Percentiles rank a stretch among this genome's conserved stretches.
Conservation (phyloP, 1,284 basidiomycete species). For the Cutaneotrichosporon spelunceum region DNA sequence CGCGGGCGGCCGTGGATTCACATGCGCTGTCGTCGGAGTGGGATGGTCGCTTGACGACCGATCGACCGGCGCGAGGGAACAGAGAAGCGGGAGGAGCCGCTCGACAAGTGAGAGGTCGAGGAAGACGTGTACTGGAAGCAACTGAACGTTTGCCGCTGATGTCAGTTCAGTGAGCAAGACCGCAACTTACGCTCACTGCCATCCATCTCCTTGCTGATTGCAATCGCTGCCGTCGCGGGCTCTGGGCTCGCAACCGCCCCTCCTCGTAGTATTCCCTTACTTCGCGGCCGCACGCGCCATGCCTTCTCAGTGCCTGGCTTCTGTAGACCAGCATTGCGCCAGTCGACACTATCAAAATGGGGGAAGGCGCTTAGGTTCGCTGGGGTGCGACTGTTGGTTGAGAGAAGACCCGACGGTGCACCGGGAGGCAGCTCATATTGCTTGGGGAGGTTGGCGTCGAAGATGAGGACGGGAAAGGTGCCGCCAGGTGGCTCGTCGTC, state of each 20-base stretch:
- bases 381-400: conserved; percentile 8
- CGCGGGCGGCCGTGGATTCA: conserved; percentile 3
- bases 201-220: conserved; percentile 23
- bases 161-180: background rate
- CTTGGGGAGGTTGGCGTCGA: conserved; percentile 43
- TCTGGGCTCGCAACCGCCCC: conserved; percentile 16
- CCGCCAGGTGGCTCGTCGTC: conserved; percentile 39
- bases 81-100: conserved; percentile 45
- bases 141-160: conserved; percentile 30
- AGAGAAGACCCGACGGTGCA: conserved; percentile 20
- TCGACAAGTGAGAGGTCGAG: conserved; percentile 62
- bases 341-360: conserved; percentile 46
- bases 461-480: conserved; percentile 46
- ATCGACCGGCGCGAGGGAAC: conserved; percentile 36
- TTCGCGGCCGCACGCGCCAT: conserved; percentile 39
- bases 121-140: conserved; percentile 68
- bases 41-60: conserved; percentile 14
- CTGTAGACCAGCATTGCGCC: conserved; percentile 42
- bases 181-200: conserved; percentile 23
- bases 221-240: conserved; percentile 25
- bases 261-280: conserved; percentile 37
- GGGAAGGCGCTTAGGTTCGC: conserved; percentile 30
- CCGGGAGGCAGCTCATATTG: conserved; percentile 40
- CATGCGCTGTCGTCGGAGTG: conserved; percentile 1
- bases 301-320: conserved; percentile 37